Evolutionary conservation across 2,329 filamentous ascomycete species (phyloP).

Genomic region (Fusarium siculi): DNA sequence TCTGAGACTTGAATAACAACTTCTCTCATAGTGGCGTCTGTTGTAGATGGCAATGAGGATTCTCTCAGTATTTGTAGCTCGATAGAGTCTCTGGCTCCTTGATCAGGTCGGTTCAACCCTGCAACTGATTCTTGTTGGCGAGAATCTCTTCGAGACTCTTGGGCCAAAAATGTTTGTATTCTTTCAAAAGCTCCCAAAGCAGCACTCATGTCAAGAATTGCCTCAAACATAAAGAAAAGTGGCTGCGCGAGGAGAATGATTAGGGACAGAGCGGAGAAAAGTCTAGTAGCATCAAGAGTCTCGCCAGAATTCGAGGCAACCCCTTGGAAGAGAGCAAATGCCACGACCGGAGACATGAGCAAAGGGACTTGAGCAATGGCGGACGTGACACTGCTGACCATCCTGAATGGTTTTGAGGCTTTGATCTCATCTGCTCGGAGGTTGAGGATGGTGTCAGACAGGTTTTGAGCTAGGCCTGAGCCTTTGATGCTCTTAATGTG

Average conservation of each 20-base stretch:
- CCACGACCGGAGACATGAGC: slow-evolving; percentile 51
- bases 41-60: fast-evolving
- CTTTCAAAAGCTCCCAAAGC: slow-evolving; percentile 54
- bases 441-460: slow-evolving; percentile 43
- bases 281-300: slow-evolving; percentile 46
- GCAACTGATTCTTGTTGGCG: slow-evolving; percentile 6
- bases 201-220: slow-evolving; percentile 51
- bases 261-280: slow-evolving; percentile 57
- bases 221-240: slow-evolving; percentile 53
- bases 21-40: too few species aligned
- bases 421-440: slow-evolving; percentile 51
- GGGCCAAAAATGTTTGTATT: slow-evolving; percentile 51
- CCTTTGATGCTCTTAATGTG: slow-evolving; percentile 57
- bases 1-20: slow-evolving; percentile 25
- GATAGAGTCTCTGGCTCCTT: not conserved
- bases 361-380: slow-evolving; percentile 49
- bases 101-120: not conserved
- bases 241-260: slow-evolving; percentile 53
- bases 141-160: slow-evolving; percentile 43
- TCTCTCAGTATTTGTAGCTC: slow-evolving; percentile 14
- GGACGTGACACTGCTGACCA: slow-evolving; percentile 49
- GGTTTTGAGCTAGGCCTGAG: slow-evolving; percentile 50
- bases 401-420: slow-evolving; percentile 49
- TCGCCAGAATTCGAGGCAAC: slow-evolving; percentile 42
- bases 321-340: slow-evolving; percentile 53